Conservation (phyloP, 805 yeast species). For the Dipodascopsis uninucleata region DNA sequence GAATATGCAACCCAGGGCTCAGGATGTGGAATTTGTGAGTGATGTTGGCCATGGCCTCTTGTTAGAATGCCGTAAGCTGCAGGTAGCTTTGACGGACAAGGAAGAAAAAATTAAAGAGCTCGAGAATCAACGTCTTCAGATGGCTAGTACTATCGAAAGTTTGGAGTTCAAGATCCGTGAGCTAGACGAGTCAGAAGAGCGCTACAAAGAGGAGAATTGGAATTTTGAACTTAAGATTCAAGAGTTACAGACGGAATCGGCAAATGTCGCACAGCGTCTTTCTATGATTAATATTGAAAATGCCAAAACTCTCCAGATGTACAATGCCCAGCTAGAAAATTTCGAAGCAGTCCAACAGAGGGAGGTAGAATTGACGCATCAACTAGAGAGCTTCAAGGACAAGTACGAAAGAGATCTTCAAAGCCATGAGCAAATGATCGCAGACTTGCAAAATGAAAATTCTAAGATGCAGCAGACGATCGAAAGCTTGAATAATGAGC, state of each 20-base stretch:
- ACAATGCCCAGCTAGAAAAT: slow-evolving; percentile 30
- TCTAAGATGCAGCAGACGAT: slow-evolving; percentile 23
- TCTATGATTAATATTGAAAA: slow-evolving; percentile 31
- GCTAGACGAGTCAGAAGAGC: slow-evolving; percentile 32
- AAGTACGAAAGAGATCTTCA: slow-evolving; percentile 32
- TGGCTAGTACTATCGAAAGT: slow-evolving; percentile 22
- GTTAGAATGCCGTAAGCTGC: slow-evolving; percentile 36
- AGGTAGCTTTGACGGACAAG: slow-evolving; percentile 27
- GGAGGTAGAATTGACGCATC: slow-evolving; percentile 32
- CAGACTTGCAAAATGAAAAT: slow-evolving; percentile 31
- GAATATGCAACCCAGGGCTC: slow-evolving; percentile 19
- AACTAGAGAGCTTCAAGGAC: slow-evolving; percentile 27
- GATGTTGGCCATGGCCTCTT: slow-evolving; percentile 36
- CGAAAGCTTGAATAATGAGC: slow-evolving; percentile 28
- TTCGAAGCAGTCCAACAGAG: slow-evolving; percentile 33
- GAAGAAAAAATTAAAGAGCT: slow-evolving; percentile 22
- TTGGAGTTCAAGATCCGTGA: slow-evolving; percentile 27
- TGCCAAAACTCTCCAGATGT: slow-evolving; percentile 26
- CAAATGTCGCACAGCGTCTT: slow-evolving; percentile 29
- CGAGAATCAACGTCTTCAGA: slow-evolving; percentile 24
- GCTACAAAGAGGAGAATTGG: slow-evolving; percentile 39
- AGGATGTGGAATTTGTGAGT: slow-evolving; percentile 34
- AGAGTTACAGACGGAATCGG: slow-evolving; percentile 30
- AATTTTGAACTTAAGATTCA: slow-evolving; percentile 37
- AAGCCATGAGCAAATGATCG: slow-evolving; percentile 26